These are phyloP conservation scores for Crithidia bombi DNA, from an alignment of 208 protist genomes.

Conservation along the genomic window DNA sequence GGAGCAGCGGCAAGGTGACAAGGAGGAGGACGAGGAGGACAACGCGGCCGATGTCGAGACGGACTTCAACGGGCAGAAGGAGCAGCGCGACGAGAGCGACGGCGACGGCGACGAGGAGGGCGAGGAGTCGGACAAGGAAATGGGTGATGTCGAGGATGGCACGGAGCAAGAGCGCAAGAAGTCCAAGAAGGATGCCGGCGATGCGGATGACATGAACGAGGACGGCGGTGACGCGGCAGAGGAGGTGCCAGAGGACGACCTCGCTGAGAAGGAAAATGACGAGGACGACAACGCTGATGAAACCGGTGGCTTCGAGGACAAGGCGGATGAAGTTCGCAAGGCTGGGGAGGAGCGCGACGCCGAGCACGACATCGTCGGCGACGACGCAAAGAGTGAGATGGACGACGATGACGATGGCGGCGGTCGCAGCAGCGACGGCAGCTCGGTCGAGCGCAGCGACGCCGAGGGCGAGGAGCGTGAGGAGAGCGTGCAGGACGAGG, in stretches of 20 bases:
- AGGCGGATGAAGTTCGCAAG: conserved; percentile 82
- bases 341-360: conserved; percentile 68
- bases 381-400: conserved; percentile 54
- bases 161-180: conserved; percentile 86
- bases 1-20: conserved; percentile 58
- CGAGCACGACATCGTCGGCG: conserved; percentile 79
- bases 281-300: conserved; percentile 71
- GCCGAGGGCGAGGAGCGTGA: conserved; percentile 74
- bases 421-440: conserved; percentile 37
- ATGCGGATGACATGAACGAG: conserved; percentile 75
- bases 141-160: conserved; percentile 90
- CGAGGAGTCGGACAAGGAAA: conserved; percentile 78
- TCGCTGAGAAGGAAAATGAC: conserved; percentile 54
- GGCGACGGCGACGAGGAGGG: conserved; percentile 76
- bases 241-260: conserved; percentile 86
- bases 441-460: conserved; percentile 52
- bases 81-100: conserved; percentile 76
- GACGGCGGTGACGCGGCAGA: conserved; percentile 75
- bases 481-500: conserved; percentile 43
- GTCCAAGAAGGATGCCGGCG: conserved; percentile 71
- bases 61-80: conserved; percentile 86
- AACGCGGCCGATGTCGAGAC: conserved; percentile 89
- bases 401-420: conserved; percentile 44
- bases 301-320: conserved; percentile 86
- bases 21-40: conserved; percentile 89